A percentile compares a stretch with the other conserved stretches of the same genome.
phyloP scores from a whole-genome alignment of 2,329 filamentous ascomycete genomes.

The Cytospora chrysosperma region DNA sequence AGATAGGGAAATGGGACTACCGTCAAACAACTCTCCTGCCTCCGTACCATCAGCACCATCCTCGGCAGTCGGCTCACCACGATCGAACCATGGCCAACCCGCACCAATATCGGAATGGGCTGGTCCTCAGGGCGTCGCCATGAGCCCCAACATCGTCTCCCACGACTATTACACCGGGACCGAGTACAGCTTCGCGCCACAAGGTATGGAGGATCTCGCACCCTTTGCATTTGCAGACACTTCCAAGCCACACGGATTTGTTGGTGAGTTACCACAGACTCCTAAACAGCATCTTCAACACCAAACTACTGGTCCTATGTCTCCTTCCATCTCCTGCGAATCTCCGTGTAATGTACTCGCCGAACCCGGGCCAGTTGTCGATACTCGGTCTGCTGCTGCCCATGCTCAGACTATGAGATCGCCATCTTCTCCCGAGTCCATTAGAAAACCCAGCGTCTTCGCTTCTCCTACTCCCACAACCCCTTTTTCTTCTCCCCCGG shows the following conservation, averaged over 20 bases:
- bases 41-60: slow-evolving; percentile 64
- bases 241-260: slow-evolving; percentile 48
- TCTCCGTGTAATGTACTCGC: slow-evolving; percentile 27
- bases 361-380: slow-evolving; percentile 29
- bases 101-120: slow-evolving; percentile 61
- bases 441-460: slow-evolving; percentile 32
- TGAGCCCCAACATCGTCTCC: slow-evolving; percentile 64
- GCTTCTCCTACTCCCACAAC: slow-evolving; percentile 35
- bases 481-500: slow-evolving; percentile 34
- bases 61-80: slow-evolving; percentile 66
- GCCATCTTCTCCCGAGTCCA: slow-evolving; percentile 31
- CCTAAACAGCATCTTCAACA: slow-evolving; percentile 29
- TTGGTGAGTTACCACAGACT: slow-evolving; percentile 53
- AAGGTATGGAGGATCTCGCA: slow-evolving; percentile 50
- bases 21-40: slow-evolving; percentile 58
- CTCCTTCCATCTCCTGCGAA: slow-evolving; percentile 28
- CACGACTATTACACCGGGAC: slow-evolving; percentile 51
- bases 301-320: slow-evolving; percentile 30
- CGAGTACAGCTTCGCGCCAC: slow-evolving; percentile 54
- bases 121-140: slow-evolving; percentile 52
- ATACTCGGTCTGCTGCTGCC: slow-evolving; percentile 31
- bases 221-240: slow-evolving; percentile 47
- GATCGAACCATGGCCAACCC: slow-evolving; percentile 58
- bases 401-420: slow-evolving; percentile 27
- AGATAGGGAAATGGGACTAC: slow-evolving; percentile 49